Evolutionary conservation across 169 alveolate genomes (phyloP).

Genomic region (Blepharisma undulans): DNA sequence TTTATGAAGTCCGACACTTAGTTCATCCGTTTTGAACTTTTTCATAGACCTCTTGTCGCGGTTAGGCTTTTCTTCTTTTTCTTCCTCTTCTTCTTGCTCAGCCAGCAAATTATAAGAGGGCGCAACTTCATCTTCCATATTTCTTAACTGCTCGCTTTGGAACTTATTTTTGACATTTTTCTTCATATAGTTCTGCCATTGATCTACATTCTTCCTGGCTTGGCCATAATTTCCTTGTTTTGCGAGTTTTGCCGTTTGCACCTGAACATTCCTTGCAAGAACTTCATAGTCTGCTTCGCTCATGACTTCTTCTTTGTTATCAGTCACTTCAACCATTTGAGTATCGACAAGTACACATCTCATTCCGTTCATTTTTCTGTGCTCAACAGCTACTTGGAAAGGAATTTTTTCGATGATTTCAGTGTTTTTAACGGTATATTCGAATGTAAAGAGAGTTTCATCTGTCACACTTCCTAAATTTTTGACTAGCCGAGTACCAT

Average conservation of each 20-base stretch:
- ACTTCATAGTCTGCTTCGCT: slow-evolving; percentile 68
- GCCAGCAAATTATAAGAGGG: background rate
- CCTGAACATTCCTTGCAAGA: slow-evolving; percentile 39
- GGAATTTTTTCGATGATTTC: slow-evolving; percentile 62
- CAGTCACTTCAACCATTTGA: slow-evolving; percentile 52
- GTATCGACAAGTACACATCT: slow-evolving; percentile 77
- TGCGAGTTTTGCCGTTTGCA: background rate
- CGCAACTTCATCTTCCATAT: background rate
- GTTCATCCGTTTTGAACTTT: background rate
- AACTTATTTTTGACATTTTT: background rate
- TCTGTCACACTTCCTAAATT: slow-evolving; percentile 80
- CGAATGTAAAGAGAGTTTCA: slow-evolving; percentile 72
- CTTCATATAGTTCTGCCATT: slow-evolving; percentile 16
- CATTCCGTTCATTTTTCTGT: slow-evolving; percentile 60
- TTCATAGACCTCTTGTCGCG: background rate
- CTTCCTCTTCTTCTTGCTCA: background rate
- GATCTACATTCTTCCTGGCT: slow-evolving; percentile 17
- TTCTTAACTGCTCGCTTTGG: background rate
- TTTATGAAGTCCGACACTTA: slow-evolving; percentile 5
- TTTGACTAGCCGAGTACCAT: slow-evolving; percentile 48
- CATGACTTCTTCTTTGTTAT: slow-evolving; percentile 68
- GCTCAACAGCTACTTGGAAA: slow-evolving; percentile 66
- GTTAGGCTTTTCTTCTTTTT: background rate
- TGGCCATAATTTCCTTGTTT: slow-evolving; percentile 7
- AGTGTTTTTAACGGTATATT: slow-evolving; percentile 53